Evolutionary conservation across 2,329 filamentous ascomycete species (phyloP).

Genomic region (Arthrobotrys pseudoclavata): DNA sequence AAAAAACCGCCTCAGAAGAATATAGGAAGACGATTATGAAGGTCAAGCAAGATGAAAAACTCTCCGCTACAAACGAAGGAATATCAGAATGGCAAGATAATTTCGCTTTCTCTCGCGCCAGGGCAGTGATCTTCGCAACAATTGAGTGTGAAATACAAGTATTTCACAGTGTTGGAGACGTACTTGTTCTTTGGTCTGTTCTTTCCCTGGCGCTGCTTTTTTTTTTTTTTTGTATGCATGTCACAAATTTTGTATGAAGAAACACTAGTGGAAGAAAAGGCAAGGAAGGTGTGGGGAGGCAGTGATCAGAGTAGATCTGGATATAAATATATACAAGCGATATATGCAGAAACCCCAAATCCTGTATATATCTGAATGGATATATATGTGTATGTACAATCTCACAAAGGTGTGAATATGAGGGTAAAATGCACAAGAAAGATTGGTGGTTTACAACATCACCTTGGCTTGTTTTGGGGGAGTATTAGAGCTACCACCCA

Average conservation of each 20-base stretch:
- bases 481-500: constrained; percentile 72
- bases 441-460: constrained; percentile 45
- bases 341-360: constrained; percentile 22
- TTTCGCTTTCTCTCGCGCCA: constrained; percentile 55
- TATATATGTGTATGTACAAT: constrained; percentile 50
- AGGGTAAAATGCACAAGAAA: background rate
- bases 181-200: constrained; percentile 59
- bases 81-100: constrained; percentile 31
- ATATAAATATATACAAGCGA: constrained; percentile 42
- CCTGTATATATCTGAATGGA: background rate
- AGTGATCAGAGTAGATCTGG: constrained; percentile 46
- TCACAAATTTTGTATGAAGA: background rate
- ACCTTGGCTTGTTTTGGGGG: constrained; percentile 30
- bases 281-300: background rate
- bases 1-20: background rate
- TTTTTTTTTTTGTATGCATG: background rate
- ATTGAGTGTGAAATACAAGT: constrained; percentile 42
- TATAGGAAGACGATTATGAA: background rate
- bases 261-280: background rate
- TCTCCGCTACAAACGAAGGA: constrained; percentile 27
- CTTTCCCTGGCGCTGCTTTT: constrained; percentile 54
- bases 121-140: constrained; percentile 61
- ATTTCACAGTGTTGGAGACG: constrained; percentile 59
- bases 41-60: background rate
- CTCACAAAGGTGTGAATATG: background rate